phyloP scores from a whole-genome alignment of 768 basidiomycete species.

The Mycena galericulata region DNA sequence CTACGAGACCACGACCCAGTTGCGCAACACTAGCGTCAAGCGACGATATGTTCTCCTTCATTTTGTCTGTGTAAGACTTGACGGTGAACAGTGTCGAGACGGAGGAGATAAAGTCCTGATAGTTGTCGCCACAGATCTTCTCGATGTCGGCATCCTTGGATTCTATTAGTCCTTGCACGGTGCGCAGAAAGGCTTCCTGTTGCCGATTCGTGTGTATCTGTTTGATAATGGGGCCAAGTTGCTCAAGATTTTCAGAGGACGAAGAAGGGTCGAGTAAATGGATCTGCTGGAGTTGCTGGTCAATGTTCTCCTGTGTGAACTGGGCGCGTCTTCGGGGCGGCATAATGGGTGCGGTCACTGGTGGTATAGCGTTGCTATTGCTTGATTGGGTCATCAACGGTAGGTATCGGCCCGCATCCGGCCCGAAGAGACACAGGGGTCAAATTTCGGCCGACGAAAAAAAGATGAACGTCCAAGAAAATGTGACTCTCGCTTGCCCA shows the following conservation, averaged over 20 bases:
- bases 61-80: conserved; percentile 94
- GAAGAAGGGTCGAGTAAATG: conserved; percentile 90
- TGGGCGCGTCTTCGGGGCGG: conserved; percentile 80
- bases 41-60: conserved; percentile 91
- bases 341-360: conserved; percentile 70
- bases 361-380: conserved; percentile 32
- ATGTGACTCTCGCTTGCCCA: no score
- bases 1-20: conserved; percentile 87
- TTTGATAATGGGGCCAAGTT: conserved; percentile 94
- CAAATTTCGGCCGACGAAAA: no score
- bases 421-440: no score
- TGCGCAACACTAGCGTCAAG: conserved; percentile 91
- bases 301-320: conserved; percentile 87
- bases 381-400: neutral
- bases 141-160: conserved; percentile 98
- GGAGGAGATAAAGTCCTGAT: conserved; percentile 97
- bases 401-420: no score
- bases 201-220: conserved; percentile 90
- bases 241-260: conserved; percentile 94
- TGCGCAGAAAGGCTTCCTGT: conserved; percentile 90
- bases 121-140: conserved; percentile 94
- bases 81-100: conserved; percentile 97
- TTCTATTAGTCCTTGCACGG: conserved; percentile 88
- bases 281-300: conserved; percentile 92
- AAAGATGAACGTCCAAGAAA: no score